A percentile compares a stretch with the other conserved stretches of the same genome.
phyloP scores from a whole-genome alignment of 768 basidiomycete genomes.

The Lentinula raphanica region DNA sequence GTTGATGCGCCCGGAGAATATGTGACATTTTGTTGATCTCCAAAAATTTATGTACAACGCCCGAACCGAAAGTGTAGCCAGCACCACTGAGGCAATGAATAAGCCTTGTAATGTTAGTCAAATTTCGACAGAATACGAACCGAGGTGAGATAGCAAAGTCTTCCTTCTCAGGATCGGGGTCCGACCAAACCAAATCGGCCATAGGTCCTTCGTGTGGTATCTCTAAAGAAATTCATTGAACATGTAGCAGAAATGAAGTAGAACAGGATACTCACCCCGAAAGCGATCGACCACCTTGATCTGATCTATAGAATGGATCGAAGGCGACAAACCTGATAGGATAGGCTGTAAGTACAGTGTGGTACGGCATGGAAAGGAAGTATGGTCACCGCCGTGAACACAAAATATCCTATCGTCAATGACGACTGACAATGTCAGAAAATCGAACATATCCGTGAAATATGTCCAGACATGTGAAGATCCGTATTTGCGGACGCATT shows the following conservation, averaged over 20 bases:
- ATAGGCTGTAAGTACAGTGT: conserved; percentile 12
- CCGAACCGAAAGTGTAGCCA: conserved; percentile 97
- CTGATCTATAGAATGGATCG: conserved; percentile 98
- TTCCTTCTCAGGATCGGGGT: conserved; percentile 98
- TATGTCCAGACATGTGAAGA: conserved; percentile 97
- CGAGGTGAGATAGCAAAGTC: conserved; percentile 98
- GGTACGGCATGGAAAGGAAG: conserved; percentile 7
- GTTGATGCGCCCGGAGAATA: conserved; percentile 95
- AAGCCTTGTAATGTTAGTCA: not conserved
- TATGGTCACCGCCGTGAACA: conserved; percentile 83
- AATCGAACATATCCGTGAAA: conserved; percentile 99
- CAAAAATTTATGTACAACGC: conserved; percentile 96
- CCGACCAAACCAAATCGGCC: conserved; percentile 99
- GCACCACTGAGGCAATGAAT: conserved; percentile 63
- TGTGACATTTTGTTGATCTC: conserved; percentile 95
- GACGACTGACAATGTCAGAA: conserved; percentile 92
- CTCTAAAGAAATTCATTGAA: conserved; percentile 60
- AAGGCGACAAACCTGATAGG: conserved; percentile 81
- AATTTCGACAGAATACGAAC: conserved; percentile 37
- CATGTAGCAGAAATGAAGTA: conserved; percentile 2
- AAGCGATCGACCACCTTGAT: conserved; percentile 99
- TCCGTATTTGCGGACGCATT: conserved; percentile 96
- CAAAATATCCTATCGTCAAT: conserved; percentile 99
- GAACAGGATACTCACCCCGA: conserved; percentile 54
- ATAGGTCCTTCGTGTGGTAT: conserved; percentile 99